Conservation (phyloP, 176 grass and related monocot genomes). For the Carex littledalei region DNA sequence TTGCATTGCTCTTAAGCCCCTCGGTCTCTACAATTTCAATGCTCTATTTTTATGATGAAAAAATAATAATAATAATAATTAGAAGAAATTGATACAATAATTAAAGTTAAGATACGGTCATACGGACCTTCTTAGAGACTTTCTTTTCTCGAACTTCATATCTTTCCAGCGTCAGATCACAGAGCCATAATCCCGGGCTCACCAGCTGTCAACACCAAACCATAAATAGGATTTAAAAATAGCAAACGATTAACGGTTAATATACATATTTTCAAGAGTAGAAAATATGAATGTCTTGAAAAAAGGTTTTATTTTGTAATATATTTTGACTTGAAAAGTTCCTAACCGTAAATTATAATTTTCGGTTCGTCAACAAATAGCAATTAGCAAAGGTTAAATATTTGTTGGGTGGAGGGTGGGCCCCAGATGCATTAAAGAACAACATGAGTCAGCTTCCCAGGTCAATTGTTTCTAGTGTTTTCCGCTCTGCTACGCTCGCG, state of each 20-base stretch:
- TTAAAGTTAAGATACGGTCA: conserved; percentile 13
- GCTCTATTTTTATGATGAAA: too few relatives aligned
- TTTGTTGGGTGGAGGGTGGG: neutral
- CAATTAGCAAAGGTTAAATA: neutral
- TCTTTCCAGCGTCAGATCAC: conserved; percentile 78
- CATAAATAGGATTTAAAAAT: neutral
- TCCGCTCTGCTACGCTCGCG: neutral
- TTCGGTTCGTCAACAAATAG: neutral
- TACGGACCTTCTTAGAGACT: conserved; percentile 64
- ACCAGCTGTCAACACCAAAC: conserved; percentile 51
- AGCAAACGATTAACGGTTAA: neutral
- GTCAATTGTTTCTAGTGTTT: conserved; percentile 6
- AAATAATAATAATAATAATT: too few relatives aligned
- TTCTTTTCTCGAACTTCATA: conserved; percentile 97
- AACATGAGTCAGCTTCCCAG: neutral
- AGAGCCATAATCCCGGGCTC: conserved; percentile 83
- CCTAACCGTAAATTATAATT: neutral
- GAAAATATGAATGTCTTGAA: neutral
- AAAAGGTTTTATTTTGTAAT: neutral
- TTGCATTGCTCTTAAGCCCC: conserved; percentile 83
- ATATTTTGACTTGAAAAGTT: neutral
- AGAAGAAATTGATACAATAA: too few relatives aligned
- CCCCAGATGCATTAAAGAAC: neutral
- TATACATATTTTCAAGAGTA: neutral
- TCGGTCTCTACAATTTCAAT: conserved; percentile 49